These are phyloP conservation scores for Pseudogymnoascus sp. DNA, from an alignment of 2,329 filamentous ascomycete species.

Conservation along the genomic window DNA sequence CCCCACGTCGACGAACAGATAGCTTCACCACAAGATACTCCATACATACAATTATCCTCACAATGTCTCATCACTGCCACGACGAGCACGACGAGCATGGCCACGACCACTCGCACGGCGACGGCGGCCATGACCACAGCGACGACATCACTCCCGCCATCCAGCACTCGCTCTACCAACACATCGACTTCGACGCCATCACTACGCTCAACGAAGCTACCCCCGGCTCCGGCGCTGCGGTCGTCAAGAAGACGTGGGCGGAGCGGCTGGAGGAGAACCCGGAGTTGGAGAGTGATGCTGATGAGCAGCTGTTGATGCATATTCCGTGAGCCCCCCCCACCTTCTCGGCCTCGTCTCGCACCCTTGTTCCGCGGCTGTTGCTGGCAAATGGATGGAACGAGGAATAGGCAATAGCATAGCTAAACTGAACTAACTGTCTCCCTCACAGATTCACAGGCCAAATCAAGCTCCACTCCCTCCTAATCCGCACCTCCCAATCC, in stretches of 20 bases:
- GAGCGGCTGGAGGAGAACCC: slow-evolving; percentile 66
- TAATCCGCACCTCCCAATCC: slow-evolving; percentile 71
- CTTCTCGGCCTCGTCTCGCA: not conserved
- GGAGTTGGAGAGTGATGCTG: slow-evolving; percentile 76
- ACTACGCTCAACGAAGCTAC: slow-evolving; percentile 75
- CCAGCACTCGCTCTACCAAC: slow-evolving; percentile 82
- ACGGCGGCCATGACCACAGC: slow-evolving; percentile 81
- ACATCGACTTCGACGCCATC: slow-evolving; percentile 83
- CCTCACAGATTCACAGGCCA: slow-evolving; percentile 75
- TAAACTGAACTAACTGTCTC: not conserved
- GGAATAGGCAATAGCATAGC: not conserved
- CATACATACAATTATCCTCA: not conserved
- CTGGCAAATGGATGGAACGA: not conserved
- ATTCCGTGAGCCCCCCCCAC: slow-evolving; percentile 59
- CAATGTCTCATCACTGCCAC: slow-evolving; percentile 40
- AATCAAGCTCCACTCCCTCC: slow-evolving; percentile 82
- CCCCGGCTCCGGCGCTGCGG: slow-evolving; percentile 59
- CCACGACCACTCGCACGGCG: slow-evolving; percentile 50
- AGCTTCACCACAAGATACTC: not conserved
- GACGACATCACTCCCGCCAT: slow-evolving; percentile 89
- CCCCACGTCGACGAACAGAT: not conserved
- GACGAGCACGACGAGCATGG: slow-evolving; percentile 39
- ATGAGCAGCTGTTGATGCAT: slow-evolving; percentile 89
- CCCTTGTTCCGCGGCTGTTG: not conserved
- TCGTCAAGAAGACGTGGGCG: slow-evolving; percentile 87